phyloP scores from a whole-genome alignment of 2,329 filamentous ascomycete species.

The Chaetomiaceae sp. region DNA sequence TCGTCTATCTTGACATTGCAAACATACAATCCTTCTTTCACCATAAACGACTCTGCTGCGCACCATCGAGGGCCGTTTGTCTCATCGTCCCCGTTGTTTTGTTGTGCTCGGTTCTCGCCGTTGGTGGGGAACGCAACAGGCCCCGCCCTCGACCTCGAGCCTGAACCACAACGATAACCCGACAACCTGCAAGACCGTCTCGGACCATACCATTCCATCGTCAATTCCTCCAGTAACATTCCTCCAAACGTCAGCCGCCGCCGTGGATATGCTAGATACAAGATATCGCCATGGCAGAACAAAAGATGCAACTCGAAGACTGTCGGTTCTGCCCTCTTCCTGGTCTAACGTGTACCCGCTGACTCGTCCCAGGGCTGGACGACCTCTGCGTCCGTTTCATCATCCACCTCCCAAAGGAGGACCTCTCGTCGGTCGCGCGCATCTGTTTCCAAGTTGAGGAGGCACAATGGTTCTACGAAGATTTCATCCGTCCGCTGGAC shows the following conservation, averaged over 20 bases:
- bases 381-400: slow-evolving; percentile 97
- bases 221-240: neutral
- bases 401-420: slow-evolving; percentile 89
- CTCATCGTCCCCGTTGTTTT: neutral
- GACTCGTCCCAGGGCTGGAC: slow-evolving; percentile 70
- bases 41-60: neutral
- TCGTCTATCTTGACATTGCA: neutral
- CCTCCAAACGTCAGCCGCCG: neutral
- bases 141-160: neutral
- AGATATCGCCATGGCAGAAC: slow-evolving; percentile 63
- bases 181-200: neutral
- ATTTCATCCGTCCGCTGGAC: slow-evolving; percentile 91
- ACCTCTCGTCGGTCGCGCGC: slow-evolving; percentile 82
- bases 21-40: neutral
- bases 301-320: slow-evolving; percentile 84
- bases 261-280: slow-evolving; percentile 57
- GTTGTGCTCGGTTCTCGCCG: neutral
- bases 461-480: slow-evolving; percentile 99
- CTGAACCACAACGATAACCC: neutral
- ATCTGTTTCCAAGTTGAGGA: slow-evolving; percentile 99
- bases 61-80: neutral
- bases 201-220: neutral
- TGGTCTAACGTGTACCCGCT: neutral
- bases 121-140: slow-evolving; percentile 6
- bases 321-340: slow-evolving; percentile 52